A percentile compares a stretch with the other conserved stretches of the same genome.
These are phyloP conservation scores for Crithidia fasciculata DNA, from an alignment of 208 protist species.

Conservation along the genomic window DNA sequence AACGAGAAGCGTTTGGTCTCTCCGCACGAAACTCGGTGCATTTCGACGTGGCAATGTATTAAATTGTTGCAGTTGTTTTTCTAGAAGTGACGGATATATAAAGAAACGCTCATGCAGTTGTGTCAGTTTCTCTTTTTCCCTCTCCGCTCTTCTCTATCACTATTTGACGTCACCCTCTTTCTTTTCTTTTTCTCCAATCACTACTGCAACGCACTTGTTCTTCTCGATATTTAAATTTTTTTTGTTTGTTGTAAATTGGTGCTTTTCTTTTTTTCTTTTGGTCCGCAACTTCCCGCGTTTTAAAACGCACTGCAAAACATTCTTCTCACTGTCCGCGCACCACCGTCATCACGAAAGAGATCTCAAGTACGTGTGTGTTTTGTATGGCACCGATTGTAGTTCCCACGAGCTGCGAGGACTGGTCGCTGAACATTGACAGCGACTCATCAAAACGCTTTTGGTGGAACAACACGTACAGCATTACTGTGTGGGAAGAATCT, in stretches of 20 bases:
- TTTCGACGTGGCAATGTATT: background rate
- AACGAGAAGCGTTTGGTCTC: no score
- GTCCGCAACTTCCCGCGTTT: conserved; percentile 4
- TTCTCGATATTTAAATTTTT: background rate
- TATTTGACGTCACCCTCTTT: no score
- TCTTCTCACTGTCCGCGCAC: no score
- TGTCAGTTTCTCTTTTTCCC: background rate
- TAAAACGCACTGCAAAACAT: background rate
- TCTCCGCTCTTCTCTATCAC: no score
- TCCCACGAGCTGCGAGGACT: conserved; percentile 63
- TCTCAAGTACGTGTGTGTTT: background rate
- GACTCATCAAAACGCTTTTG: conserved; percentile 56
- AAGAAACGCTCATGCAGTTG: background rate
- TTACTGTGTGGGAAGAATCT: conserved; percentile 70
- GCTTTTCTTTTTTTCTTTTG: conserved; percentile 14
- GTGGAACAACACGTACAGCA: conserved; percentile 80
- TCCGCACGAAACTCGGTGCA: no score
- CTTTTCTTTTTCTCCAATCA: no score
- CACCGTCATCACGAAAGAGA: no score
- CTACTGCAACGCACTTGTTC: background rate
- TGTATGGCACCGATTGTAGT: conserved; percentile 38
- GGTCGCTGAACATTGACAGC: conserved; percentile 73
- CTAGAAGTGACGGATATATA: background rate
- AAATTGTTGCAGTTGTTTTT: background rate
- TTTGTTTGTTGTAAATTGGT: background rate